Conservation (phyloP, 2,329 filamentous ascomycete species). For the Chrysoporthe cubensis region DNA sequence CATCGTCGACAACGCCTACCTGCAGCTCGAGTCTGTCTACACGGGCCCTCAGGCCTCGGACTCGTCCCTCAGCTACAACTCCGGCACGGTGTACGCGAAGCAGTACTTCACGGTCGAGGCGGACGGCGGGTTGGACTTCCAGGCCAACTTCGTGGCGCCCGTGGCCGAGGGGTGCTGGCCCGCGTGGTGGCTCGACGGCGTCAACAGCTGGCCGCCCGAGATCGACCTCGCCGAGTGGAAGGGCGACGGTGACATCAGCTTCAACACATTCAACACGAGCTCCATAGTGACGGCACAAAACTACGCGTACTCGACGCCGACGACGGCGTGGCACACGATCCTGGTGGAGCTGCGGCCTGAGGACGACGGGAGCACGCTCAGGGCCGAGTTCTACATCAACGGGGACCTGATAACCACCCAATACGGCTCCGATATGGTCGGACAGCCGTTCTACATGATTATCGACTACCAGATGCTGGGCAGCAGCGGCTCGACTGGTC, state of each 20-base stretch:
- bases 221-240: conserved; percentile 64
- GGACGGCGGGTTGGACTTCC: conserved; percentile 44
- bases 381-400: conserved; percentile 57
- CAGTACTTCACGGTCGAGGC: conserved; percentile 42
- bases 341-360: conserved; percentile 52
- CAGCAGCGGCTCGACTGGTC: conserved; percentile 29
- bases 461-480: conserved; percentile 33
- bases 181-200: conserved; percentile 59
- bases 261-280: conserved; percentile 55
- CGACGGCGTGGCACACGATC: conserved; percentile 50
- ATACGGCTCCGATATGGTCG: conserved; percentile 50
- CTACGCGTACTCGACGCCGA: conserved; percentile 48
- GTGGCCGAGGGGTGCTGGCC: conserved; percentile 54
- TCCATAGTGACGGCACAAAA: conserved; percentile 48
- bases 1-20: conserved; percentile 42
- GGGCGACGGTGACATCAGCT: conserved; percentile 54
- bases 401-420: conserved; percentile 51
- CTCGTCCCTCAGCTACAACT: conserved; percentile 53
- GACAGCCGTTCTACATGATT: conserved; percentile 44
- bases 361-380: conserved; percentile 50
- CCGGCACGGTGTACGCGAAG: conserved; percentile 45
- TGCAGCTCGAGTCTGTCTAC: conserved; percentile 50
- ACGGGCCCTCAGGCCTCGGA: conserved; percentile 42
- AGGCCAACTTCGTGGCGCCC: conserved; percentile 43
- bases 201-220: conserved; percentile 58